phyloP scores from a whole-genome alignment of 768 basidiomycete genomes.

The Suillus discolor region DNA sequence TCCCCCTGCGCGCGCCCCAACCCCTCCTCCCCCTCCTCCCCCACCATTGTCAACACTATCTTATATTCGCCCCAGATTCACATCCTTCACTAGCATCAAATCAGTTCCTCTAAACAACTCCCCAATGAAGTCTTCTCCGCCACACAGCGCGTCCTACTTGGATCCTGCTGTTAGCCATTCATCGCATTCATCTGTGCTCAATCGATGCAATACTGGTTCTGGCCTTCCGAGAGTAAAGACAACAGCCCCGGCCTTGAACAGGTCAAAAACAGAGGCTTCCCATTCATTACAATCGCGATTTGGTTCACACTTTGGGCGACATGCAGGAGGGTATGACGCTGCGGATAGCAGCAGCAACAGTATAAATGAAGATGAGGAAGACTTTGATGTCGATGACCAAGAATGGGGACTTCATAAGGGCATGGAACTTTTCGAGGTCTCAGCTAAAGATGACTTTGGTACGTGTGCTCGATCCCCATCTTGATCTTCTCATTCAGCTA shows the following conservation, averaged over 20 bases:
- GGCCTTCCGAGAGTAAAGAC: constrained; percentile 53
- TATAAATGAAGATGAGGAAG: constrained; percentile 61
- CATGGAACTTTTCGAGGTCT: constrained; percentile 90
- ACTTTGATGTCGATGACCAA: constrained; percentile 46
- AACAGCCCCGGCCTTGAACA: constrained; percentile 36
- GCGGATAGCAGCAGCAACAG: constrained; percentile 68
- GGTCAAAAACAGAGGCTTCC: constrained; percentile 42
- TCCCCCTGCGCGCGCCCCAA: constrained; percentile 72
- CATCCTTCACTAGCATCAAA: constrained; percentile 51
- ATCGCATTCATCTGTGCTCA: constrained; percentile 44
- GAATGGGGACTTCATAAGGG: constrained; percentile 82
- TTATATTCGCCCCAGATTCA: constrained; percentile 38
- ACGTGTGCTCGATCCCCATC: constrained; percentile 26
- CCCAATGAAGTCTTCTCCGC: constrained; percentile 47
- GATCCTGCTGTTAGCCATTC: constrained; percentile 56
- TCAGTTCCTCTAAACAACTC: constrained; percentile 58
- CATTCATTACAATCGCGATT: constrained; percentile 55
- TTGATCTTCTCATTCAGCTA: constrained; percentile 14
- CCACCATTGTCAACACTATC: constrained; percentile 46
- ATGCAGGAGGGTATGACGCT: constrained; percentile 55
- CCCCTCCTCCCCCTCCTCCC: constrained; percentile 65
- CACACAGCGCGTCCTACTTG: constrained; percentile 62
- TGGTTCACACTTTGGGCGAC: constrained; percentile 55
- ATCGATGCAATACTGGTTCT: constrained; percentile 53
- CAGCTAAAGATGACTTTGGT: constrained; percentile 88